Evolutionary conservation across 305 asterid genomes (phyloP).

Genomic region (Lippia alba): DNA sequence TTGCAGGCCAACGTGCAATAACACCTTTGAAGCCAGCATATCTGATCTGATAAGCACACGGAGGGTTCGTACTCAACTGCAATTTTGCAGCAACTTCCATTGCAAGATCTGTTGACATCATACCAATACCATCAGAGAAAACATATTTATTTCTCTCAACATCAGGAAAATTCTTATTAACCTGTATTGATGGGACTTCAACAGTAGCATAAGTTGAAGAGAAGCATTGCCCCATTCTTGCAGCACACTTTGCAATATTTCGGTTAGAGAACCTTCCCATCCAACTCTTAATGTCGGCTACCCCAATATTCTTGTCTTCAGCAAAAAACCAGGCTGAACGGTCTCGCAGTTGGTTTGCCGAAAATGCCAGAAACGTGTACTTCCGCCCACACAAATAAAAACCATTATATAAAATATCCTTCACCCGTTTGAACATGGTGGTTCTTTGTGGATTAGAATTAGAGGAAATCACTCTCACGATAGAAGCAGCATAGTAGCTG

Average conservation of each 20-base stretch:
- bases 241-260: constrained; percentile 88
- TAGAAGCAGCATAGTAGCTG: constrained; percentile 58
- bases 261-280: constrained; percentile 75
- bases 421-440: constrained; percentile 72
- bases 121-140: constrained; percentile 95
- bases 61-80: constrained; percentile 57
- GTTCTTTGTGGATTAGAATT: constrained; percentile 56
- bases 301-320: constrained; percentile 48
- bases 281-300: constrained; percentile 59
- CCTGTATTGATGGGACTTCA: constrained; percentile 55
- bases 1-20: constrained; percentile 77
- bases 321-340: constrained; percentile 98
- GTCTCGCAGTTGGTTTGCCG: constrained; percentile 88
- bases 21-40: constrained; percentile 94
- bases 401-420: constrained; percentile 53
- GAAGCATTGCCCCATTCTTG: constrained; percentile 95
- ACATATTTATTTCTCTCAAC: constrained; percentile 60
- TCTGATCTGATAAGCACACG: constrained; percentile 91
- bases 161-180: constrained; percentile 51
- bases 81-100: constrained; percentile 73
- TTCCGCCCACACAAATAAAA: constrained; percentile 76
- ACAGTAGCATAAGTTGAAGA: constrained; percentile 93
- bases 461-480: constrained; percentile 59
- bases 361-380: constrained; percentile 83
- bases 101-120: constrained; percentile 75